Evolutionary conservation across 805 yeast genomes (phyloP).

Genomic region (Wickerhamiella australiensis): DNA sequence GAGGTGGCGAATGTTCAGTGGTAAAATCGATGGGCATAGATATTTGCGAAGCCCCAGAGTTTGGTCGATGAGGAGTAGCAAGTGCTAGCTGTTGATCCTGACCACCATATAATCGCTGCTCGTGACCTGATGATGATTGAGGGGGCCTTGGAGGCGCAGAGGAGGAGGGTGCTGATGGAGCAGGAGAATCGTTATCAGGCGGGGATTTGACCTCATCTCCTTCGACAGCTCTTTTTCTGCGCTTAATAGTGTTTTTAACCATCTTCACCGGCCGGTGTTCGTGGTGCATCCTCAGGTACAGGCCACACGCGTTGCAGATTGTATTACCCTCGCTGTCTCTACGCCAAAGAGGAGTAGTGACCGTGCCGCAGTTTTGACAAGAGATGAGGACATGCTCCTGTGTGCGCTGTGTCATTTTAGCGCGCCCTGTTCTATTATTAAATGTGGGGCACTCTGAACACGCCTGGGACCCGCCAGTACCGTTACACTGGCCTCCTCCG

Average conservation of each 20-base stretch:
- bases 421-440: constrained; percentile 43
- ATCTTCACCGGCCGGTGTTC: constrained; percentile 62
- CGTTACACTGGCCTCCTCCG: constrained; percentile 73
- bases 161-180: too few relatives aligned
- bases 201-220: not conserved
- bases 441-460: constrained; percentile 77
- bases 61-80: not conserved
- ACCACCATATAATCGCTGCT: too few relatives aligned
- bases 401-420: not conserved
- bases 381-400: constrained; percentile 45
- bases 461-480: constrained; percentile 72
- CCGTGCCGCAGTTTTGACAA: constrained; percentile 72
- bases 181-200: not conserved
- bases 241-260: constrained; percentile 60
- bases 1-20: not conserved
- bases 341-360: constrained; percentile 80
- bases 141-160: too few relatives aligned
- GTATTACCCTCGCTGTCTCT: constrained; percentile 71
- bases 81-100: too few relatives aligned
- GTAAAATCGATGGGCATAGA: constrained; percentile 1
- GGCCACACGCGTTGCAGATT: constrained; percentile 77
- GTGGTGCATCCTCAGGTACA: constrained; percentile 66
- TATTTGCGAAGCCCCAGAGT: not conserved
- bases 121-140: too few relatives aligned
- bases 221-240: constrained; percentile 34